These are phyloP conservation scores for Talaromyces sp. DNA, from an alignment of 2,329 filamentous ascomycete species.

Conservation along the genomic window DNA sequence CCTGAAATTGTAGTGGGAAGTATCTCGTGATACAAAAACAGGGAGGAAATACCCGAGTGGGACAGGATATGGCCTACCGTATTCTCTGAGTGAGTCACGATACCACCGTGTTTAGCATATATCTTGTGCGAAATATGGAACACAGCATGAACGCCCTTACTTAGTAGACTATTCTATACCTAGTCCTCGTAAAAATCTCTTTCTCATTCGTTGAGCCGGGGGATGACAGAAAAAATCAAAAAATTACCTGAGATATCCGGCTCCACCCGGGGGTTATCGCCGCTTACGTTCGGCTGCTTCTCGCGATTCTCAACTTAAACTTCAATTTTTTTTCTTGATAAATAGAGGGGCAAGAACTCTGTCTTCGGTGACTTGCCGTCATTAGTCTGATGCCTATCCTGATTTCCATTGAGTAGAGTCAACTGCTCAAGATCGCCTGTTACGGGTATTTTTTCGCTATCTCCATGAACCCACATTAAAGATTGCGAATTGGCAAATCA, in stretches of 20 bases:
- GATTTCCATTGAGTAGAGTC: neutral
- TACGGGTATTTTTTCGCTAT: neutral
- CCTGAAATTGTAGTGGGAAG: neutral
- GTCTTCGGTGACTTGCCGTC: neutral
- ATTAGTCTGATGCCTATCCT: neutral
- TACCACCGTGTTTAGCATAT: neutral
- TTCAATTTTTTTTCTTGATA: neutral
- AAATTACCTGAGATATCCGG: conserved; percentile 2
- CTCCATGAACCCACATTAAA: neutral
- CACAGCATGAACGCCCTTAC: neutral
- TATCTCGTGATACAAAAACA: neutral
- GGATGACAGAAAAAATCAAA: neutral
- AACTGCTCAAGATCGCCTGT: neutral
- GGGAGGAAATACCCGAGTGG: neutral
- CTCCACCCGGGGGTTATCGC: conserved; percentile 10
- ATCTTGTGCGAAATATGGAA: neutral
- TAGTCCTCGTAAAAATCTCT: neutral
- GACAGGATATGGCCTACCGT: neutral
- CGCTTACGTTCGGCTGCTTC: conserved; percentile 1
- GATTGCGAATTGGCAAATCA: neutral
- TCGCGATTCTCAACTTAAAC: neutral
- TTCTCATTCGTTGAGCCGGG: neutral
- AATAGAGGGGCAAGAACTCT: too few relatives aligned
- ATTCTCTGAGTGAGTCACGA: neutral
- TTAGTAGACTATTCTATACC: neutral